These are phyloP conservation scores for Trichophyton simii DNA, from an alignment of 2,329 filamentous ascomycete species.

Conservation along the genomic window DNA sequence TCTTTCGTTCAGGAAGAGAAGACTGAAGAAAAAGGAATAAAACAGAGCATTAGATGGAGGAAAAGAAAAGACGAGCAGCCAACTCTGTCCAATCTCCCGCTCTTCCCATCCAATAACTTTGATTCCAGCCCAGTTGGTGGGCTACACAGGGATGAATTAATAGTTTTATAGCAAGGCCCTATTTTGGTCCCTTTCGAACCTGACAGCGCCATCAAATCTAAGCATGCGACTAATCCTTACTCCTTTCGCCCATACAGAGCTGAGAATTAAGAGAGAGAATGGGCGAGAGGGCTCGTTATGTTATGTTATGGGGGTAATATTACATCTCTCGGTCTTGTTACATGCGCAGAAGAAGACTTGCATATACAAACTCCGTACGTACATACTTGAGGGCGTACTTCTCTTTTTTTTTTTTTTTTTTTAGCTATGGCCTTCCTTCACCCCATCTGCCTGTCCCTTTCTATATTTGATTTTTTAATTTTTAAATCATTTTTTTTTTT, in stretches of 20 bases:
- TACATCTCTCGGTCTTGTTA: constrained; percentile 4
- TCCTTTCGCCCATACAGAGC: background rate
- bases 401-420: background rate
- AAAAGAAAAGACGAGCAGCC: background rate
- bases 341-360: background rate
- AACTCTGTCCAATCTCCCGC: constrained; percentile 14
- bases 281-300: background rate
- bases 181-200: constrained; percentile 9
- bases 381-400: background rate
- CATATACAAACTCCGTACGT: constrained; percentile 1
- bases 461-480: background rate
- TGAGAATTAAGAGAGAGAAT: background rate
- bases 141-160: constrained; percentile 11
- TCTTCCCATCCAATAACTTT: constrained; percentile 13
- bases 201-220: constrained; percentile 4
- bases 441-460: background rate
- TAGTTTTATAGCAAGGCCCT: constrained; percentile 8
- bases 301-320: background rate
- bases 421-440: background rate
- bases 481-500: background rate
- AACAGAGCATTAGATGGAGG: too few species aligned
- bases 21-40: too few species aligned
- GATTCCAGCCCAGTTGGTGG: constrained; percentile 7
- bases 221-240: constrained; percentile 3
- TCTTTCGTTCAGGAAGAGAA: constrained; percentile 6